A percentile compares a stretch with the other conserved stretches of the same genome.
phyloP scores from a whole-genome alignment of 768 basidiomycete species.

The Serendipita sp. region DNA sequence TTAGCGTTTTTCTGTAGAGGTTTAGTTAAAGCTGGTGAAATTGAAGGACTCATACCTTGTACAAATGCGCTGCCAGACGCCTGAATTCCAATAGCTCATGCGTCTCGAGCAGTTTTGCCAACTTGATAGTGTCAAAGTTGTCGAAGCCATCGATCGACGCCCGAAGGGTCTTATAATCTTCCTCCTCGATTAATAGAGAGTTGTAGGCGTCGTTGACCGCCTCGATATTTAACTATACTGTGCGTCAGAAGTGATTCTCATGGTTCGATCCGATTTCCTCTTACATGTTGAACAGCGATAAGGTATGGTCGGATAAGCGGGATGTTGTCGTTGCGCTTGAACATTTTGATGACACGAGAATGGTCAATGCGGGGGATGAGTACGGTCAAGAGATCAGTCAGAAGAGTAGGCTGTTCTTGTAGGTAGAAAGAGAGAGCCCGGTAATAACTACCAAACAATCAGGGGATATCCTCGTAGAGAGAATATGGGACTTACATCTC shows the following conservation, averaged over 20 bases:
- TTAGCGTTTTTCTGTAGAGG: conserved; percentile 68
- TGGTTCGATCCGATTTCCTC: conserved; percentile 15
- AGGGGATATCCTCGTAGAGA: neutral
- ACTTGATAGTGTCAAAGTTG: conserved; percentile 84
- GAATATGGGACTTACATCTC: conserved; percentile 53
- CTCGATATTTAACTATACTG: conserved; percentile 72
- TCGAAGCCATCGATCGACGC: conserved; percentile 98
- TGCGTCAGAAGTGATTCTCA: neutral
- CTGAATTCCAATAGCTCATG: conserved; percentile 93
- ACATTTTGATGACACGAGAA: conserved; percentile 85
- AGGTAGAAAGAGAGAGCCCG: conserved; percentile 89
- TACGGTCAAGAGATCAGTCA: conserved; percentile 86
- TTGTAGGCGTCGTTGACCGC: conserved; percentile 98
- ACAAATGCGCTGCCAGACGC: conserved; percentile 83
- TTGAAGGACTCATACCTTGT: conserved; percentile 50
- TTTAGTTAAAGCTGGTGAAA: neutral
- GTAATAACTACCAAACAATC: conserved; percentile 52
- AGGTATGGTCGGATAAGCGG: conserved; percentile 93
- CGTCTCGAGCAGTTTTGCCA: conserved; percentile 73
- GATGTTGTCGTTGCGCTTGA: conserved; percentile 74
- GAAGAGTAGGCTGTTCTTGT: conserved; percentile 78
- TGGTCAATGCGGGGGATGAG: conserved; percentile 93
- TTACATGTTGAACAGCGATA: conserved; percentile 85
- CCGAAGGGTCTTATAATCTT: conserved; percentile 93
- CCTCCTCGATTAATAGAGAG: conserved; percentile 94